These are phyloP conservation scores for Aspergillus neoniger DNA, from an alignment of 2,329 filamentous ascomycete species.

Conservation along the genomic window DNA sequence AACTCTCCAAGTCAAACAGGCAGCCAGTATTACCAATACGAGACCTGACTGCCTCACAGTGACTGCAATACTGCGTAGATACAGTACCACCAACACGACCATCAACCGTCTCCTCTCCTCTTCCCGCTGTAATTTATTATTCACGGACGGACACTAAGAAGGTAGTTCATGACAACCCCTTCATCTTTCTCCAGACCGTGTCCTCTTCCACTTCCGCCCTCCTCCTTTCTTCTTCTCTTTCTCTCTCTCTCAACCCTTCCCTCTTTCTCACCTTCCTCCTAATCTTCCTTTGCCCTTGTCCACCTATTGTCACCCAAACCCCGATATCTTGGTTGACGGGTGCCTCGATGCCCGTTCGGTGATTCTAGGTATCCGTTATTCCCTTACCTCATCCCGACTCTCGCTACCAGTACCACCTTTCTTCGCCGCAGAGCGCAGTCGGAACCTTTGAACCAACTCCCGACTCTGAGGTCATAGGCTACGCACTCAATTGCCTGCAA, in stretches of 20 bases:
- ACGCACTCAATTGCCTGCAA: background rate
- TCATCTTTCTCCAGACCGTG: constrained; percentile 17
- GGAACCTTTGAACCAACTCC: background rate
- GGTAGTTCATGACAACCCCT: constrained; percentile 11
- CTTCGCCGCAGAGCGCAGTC: constrained; percentile 9
- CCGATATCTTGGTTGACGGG: constrained; percentile 14
- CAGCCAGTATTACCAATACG: constrained; percentile 6
- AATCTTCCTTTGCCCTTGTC: background rate
- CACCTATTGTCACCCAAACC: constrained; percentile 8
- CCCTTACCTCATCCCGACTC: background rate
- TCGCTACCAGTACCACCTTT: constrained; percentile 9
- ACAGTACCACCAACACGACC: background rate
- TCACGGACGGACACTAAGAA: constrained; percentile 10
- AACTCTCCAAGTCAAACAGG: background rate
- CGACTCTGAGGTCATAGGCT: constrained; percentile 4
- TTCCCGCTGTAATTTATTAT: constrained; percentile 14
- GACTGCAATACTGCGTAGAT: background rate
- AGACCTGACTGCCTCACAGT: background rate
- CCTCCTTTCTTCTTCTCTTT: background rate
- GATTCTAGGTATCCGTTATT: constrained; percentile 14
- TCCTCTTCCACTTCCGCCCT: constrained; percentile 17
- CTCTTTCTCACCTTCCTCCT: background rate
- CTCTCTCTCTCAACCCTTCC: constrained; percentile 1
- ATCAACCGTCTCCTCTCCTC: background rate
- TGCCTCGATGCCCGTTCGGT: constrained; percentile 24